Percentiles rank a stretch among this genome's conserved stretches.
These are phyloP conservation scores for Sequoiadendron giganteum DNA, from an alignment of 75 land plant species.

Conservation along the genomic window DNA sequence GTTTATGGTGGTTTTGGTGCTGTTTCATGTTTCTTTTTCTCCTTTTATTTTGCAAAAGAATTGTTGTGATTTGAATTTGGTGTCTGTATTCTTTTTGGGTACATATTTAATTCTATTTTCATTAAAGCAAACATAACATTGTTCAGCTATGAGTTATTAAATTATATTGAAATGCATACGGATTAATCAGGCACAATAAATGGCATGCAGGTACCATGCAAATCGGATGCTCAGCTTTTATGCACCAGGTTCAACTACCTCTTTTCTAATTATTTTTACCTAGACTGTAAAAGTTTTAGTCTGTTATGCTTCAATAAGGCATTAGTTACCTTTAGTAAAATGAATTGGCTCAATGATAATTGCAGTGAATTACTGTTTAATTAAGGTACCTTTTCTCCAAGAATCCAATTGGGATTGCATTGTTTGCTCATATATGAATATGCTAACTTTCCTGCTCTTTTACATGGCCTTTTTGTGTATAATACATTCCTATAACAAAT, in stretches of 20 bases:
- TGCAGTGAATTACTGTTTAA: not conserved
- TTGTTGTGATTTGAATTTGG: not conserved
- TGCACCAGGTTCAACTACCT: conserved; percentile 70
- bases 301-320: not conserved
- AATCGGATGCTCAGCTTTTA: conserved; percentile 97
- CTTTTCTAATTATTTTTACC: not conserved
- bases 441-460: not conserved
- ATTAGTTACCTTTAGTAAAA: not conserved
- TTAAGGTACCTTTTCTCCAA: not conserved
- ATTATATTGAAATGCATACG: not conserved
- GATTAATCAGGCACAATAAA: conserved; percentile 6
- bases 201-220: conserved; percentile 74
- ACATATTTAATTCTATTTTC: not conserved
- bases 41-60: not conserved
- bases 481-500: not conserved
- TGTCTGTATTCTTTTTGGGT: not conserved
- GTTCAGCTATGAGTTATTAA: not conserved
- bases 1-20: not conserved
- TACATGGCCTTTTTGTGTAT: not conserved
- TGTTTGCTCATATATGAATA: not conserved
- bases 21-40: not conserved
- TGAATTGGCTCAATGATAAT: not conserved
- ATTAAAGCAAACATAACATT: not conserved
- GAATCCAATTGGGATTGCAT: not conserved
- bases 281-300: not conserved